Evolutionary conservation across 2,329 filamentous ascomycete species (phyloP), one percentile per base, ranked within the genome.

Genomic region (Aspergillus luchuensis): DNA sequence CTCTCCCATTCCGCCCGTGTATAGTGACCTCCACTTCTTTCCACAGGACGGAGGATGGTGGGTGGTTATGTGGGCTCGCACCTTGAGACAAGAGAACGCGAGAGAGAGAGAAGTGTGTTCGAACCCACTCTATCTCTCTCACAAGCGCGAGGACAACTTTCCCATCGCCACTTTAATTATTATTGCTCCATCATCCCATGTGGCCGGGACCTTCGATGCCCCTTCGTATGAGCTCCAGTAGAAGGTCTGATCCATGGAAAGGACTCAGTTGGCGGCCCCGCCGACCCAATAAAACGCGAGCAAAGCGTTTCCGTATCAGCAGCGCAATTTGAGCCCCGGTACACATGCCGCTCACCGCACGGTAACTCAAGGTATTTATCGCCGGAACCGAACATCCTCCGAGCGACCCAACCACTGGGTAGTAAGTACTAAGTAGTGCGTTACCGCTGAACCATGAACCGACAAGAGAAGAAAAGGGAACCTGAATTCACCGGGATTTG

Each of bases 351-450:
- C 39, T 56, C 43, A 60, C 51, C 41, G 58, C 39, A 30, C 23
- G 23, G 47, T 50, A 50, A 50, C 47, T 50, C 30, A 48, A 25
- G 19, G 41, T 57, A 59, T 36, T 36, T 36, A 13, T 52, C 45
- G 28, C 57, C 60, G 63, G 58, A 64, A 63, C 62, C 63, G 62
- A 68, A 56, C 57, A 57, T 63, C 52, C 33, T 41, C 66, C 58
- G 63, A 59, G 47, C 48, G 19, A 41, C 21, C 19, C 15, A 56
- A 49, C 49, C 39, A 61, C 8, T 57, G 28, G 25, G 25, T 28
- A 28, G 25, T 28, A 28, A 28, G 25, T 8, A 25, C 23, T 6
- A 28, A 28, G 50, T 43, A n/a, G n/a, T 33, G 39, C 53, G 53
- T 56, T 56, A 45, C 39, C 39, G 39, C 43, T 43, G 23, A 33